Base-by-base conservation (phyloP, 148 eudicot species). In the Camellia lanceoleosa region DNA sequence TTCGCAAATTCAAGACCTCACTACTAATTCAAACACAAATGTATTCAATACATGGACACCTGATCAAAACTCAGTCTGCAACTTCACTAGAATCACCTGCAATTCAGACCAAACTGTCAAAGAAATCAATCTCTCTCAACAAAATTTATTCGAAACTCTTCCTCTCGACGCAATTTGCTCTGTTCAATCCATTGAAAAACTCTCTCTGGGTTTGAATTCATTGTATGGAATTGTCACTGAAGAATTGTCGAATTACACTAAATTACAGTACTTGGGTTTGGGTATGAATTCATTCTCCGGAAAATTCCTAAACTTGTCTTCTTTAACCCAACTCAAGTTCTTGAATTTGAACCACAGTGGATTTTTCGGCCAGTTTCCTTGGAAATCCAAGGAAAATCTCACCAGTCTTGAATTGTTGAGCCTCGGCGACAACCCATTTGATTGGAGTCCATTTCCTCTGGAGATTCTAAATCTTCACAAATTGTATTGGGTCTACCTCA, bases 321-420 rank as follows among this genome's bases (percentile, higher is more conserved):
- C 82, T 78, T 60, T 86, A 65, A 69, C 41, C 20, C 67, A 81
- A 60, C 71, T 86, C 64, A 59, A 79, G 78, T 78, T 70, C 60
- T 76, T 86, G 80, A 81, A 66, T 41, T 59, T 86, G 80, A 86
- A 78, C 13, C 4, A 8, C 1, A 80, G 86, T 61, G 86, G 88
- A 66, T 74, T 86, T 67, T 80, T 84, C 5, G 84, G 88, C 16
- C 60, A 66, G 58, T 86, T 83, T 67, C 88, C 88, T 23, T 86
- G 88, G 88, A 79, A 75, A 78, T 83, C 86, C 5, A 58, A 83
- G 18, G 82, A 76, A 79, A 80, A 81, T 81, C 86, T 86, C n/a
- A 81, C 82, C 2, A 79, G 54, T 44, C 80, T 86, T 5, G 75
- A 78, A n/a, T 83, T 71, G 74, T 79, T 86, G 79, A 83, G 88